Evolutionary conservation across 345 rosid species (phyloP).

Genomic region (Hibiscus trionum): DNA sequence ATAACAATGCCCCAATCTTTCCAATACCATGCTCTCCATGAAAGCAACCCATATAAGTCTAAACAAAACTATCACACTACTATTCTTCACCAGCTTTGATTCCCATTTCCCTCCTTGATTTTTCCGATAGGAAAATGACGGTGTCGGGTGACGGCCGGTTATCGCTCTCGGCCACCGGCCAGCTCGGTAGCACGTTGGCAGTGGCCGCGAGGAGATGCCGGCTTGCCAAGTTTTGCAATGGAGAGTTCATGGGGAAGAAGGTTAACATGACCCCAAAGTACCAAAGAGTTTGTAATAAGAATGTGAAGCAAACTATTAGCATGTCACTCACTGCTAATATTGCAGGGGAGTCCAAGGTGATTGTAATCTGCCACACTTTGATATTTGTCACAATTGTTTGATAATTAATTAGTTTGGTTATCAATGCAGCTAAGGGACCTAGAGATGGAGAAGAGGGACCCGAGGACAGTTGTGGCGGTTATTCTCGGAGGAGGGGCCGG

Average conservation of each 20-base stretch:
- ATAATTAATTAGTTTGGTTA: not conserved
- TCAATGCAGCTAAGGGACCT: conserved; percentile 55
- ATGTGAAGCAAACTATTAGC: conserved; percentile 19
- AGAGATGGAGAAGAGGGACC: conserved; percentile 55
- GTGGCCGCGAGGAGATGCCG: conserved; percentile 30
- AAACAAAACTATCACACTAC: not conserved
- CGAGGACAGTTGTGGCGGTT: conserved; percentile 72
- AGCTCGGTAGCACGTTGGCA: conserved; percentile 25
- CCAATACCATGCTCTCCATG: conserved; percentile 34
- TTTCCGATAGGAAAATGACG: conserved; percentile 31
- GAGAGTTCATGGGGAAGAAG: conserved; percentile 74
- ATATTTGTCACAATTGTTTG: too few relatives aligned
- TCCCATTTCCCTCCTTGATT: conserved; percentile 8
- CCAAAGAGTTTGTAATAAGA: conserved; percentile 7
- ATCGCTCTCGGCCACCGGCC: conserved; percentile 45
- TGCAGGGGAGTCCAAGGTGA: conserved; percentile 47
- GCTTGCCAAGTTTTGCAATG: conserved; percentile 41
- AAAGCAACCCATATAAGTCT: conserved; percentile 13
- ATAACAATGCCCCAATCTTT: conserved; percentile 51
- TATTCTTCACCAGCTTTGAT: conserved; percentile 3
- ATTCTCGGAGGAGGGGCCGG: conserved; percentile 98
- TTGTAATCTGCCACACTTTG: not conserved
- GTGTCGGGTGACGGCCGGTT: conserved; percentile 54
- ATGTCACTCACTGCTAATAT: conserved; percentile 49
- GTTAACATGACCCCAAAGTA: conserved; percentile 24